A percentile compares a stretch with the other conserved stretches of the same genome.
Conservation (phyloP, 192 early-diverging fungal species). For the Dissophora globulifera region DNA sequence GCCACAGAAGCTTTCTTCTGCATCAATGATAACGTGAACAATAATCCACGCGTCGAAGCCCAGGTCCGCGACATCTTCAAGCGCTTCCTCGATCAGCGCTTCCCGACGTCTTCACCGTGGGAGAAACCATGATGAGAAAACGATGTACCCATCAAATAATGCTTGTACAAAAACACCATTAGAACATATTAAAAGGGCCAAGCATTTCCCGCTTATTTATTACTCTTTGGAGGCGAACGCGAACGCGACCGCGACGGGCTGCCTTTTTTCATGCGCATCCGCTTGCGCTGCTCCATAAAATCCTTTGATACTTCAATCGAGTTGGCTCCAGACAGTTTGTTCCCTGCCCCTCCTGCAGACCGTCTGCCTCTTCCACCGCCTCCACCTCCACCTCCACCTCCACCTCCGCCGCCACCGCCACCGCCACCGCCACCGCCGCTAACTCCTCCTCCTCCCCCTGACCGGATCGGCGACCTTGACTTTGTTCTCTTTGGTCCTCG, state of each 20-base stretch:
- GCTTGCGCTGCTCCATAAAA: slow-evolving; percentile 40
- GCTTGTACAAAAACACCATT: slow-evolving; percentile 3
- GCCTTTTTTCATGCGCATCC: slow-evolving; percentile 18
- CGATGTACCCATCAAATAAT: not conserved
- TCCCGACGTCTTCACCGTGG: slow-evolving; percentile 38
- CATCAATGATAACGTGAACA: slow-evolving; percentile 36
- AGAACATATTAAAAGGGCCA: too few relatives aligned
- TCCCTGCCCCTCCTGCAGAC: slow-evolving; percentile 10
- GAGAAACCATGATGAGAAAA: slow-evolving; percentile 29
- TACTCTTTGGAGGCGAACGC: slow-evolving; percentile 3
- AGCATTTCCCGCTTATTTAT: too few relatives aligned
- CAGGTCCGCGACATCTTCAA: slow-evolving; percentile 15
- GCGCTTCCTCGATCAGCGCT: slow-evolving; percentile 17
- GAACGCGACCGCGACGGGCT: slow-evolving; percentile 19
- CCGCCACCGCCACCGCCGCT: not conserved
- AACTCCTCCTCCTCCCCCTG: too few relatives aligned
- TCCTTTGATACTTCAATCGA: slow-evolving; percentile 32
- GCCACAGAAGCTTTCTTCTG: slow-evolving; percentile 24
- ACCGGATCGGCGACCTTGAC: slow-evolving; percentile 18
- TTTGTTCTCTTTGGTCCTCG: slow-evolving; percentile 12
- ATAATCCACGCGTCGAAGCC: not conserved
- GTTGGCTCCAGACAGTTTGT: slow-evolving; percentile 28
- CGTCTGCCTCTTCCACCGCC: slow-evolving; percentile 3
- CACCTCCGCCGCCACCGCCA: not conserved
- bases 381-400: slow-evolving; percentile 14